phyloP scores from a whole-genome alignment of 2,329 filamentous ascomycete species.

The Fusarium albidum region DNA sequence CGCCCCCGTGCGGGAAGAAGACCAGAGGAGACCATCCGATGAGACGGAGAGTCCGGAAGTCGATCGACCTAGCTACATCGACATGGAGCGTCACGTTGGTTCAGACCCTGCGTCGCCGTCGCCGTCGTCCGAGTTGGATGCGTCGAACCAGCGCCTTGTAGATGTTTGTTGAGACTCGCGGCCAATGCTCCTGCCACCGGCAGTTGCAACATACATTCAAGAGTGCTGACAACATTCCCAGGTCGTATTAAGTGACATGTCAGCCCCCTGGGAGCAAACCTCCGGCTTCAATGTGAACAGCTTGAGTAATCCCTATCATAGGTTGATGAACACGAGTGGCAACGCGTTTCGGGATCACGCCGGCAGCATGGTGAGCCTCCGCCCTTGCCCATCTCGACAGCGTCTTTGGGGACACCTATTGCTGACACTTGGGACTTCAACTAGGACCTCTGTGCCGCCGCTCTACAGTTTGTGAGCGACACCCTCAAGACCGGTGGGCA shows the following conservation, averaged over 20 bases:
- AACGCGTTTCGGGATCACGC: slow-evolving; percentile 86
- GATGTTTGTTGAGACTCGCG: slow-evolving; percentile 61
- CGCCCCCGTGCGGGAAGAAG: slow-evolving; percentile 4
- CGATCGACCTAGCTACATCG: slow-evolving; percentile 68
- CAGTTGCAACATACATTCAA: not conserved
- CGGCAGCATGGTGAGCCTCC: slow-evolving; percentile 84
- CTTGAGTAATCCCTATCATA: slow-evolving; percentile 94
- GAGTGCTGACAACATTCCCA: slow-evolving; percentile 41
- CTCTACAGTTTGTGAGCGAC: slow-evolving; percentile 84
- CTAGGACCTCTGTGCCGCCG: slow-evolving; percentile 89
- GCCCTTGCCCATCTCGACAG: too few relatives aligned
- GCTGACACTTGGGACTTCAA: slow-evolving; percentile 1
- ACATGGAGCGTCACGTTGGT: slow-evolving; percentile 62
- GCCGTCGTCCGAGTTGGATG: slow-evolving; percentile 8
- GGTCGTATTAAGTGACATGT: slow-evolving; percentile 99
- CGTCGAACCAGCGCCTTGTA: slow-evolving; percentile 61
- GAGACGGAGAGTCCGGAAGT: slow-evolving; percentile 39
- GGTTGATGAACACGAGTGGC: slow-evolving; percentile 99
- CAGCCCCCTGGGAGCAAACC: slow-evolving; percentile 89
- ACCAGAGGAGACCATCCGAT: slow-evolving; percentile 20
- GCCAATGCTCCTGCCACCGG: not conserved
- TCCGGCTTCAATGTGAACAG: slow-evolving; percentile 83
- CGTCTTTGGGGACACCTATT: too few relatives aligned
- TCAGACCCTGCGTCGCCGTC: slow-evolving; percentile 5
- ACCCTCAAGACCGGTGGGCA: slow-evolving; percentile 84